phyloP scores from a whole-genome alignment of 352 stramenopile genomes.

The Aphanomyces stellatus region DNA sequence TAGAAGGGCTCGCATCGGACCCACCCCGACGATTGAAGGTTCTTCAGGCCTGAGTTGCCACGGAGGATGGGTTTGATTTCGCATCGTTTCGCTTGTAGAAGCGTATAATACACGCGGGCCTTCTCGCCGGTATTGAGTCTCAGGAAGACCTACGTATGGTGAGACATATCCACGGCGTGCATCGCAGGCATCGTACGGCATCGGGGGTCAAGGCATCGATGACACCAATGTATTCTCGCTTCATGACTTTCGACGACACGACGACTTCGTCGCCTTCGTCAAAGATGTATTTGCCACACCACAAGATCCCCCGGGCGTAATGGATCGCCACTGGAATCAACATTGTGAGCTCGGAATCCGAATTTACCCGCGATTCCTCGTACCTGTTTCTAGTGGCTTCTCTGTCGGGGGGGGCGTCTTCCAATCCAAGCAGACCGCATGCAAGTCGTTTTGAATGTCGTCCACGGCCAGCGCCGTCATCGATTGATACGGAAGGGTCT shows the following conservation, averaged over 20 bases:
- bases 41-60: slow-evolving; percentile 15
- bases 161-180: too few species aligned
- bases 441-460: slow-evolving; percentile 47
- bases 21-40: slow-evolving; percentile 10
- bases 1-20: slow-evolving; percentile 16
- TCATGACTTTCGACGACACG: slow-evolving; percentile 46
- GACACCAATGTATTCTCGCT: slow-evolving; percentile 66
- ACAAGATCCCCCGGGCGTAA: slow-evolving; percentile 42
- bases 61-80: slow-evolving; percentile 8
- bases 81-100: not conserved
- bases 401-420: slow-evolving; percentile 20
- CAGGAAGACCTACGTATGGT: not conserved
- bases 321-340: slow-evolving; percentile 13
- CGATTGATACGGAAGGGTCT: not conserved
- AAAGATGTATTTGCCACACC: slow-evolving; percentile 64
- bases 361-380: not conserved
- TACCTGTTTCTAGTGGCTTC: slow-evolving; percentile 26
- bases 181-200: slow-evolving; percentile 27
- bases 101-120: not conserved
- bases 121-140: slow-evolving; percentile 11
- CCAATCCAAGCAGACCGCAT: slow-evolving; percentile 35
- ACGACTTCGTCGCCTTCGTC: slow-evolving; percentile 76
- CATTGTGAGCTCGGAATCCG: not conserved
- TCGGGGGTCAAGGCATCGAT: slow-evolving; percentile 66
- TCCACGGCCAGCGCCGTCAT: slow-evolving; percentile 34